Conservation (phyloP, 306 rosid genomes). For the Pterocarpus macrocarpus region DNA sequence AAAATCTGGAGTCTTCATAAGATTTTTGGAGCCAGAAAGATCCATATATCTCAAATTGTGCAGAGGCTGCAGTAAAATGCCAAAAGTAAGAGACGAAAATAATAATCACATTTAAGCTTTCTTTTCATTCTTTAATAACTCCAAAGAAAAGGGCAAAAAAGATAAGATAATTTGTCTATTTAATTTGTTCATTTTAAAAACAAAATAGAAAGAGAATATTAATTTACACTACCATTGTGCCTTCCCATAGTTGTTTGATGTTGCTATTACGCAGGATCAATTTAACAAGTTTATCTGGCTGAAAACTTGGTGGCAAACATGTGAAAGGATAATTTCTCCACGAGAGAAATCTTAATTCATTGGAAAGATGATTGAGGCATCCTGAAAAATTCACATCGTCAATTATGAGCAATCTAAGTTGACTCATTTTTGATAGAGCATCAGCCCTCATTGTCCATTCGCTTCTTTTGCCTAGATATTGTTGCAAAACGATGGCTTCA, state of each 20-base stretch:
- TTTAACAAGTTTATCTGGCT: background rate
- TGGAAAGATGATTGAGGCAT: background rate
- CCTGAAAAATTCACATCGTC: background rate
- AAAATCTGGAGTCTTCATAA: background rate
- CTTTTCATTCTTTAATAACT: no score
- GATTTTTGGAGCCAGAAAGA: background rate
- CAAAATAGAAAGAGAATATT: background rate
- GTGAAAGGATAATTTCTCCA: background rate
- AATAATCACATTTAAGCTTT: background rate
- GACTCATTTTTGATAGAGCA: background rate
- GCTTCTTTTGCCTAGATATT: background rate
- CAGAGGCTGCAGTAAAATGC: background rate
- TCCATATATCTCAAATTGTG: background rate
- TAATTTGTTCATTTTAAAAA: background rate
- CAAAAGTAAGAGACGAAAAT: background rate
- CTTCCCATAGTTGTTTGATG: constrained; percentile 28
- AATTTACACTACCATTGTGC: background rate
- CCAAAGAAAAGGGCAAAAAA: no score
- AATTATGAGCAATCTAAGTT: background rate
- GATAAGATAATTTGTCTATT: background rate
- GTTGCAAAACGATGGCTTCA: background rate
- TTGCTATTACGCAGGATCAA: background rate
- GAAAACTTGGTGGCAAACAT: constrained; percentile 17
- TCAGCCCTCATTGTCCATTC: background rate
- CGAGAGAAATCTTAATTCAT: background rate